Evolutionary conservation across 2,329 filamentous ascomycete genomes (phyloP), one percentile per base, ranked within the genome.

Genomic region (Daldinia eschscholtzii): DNA sequence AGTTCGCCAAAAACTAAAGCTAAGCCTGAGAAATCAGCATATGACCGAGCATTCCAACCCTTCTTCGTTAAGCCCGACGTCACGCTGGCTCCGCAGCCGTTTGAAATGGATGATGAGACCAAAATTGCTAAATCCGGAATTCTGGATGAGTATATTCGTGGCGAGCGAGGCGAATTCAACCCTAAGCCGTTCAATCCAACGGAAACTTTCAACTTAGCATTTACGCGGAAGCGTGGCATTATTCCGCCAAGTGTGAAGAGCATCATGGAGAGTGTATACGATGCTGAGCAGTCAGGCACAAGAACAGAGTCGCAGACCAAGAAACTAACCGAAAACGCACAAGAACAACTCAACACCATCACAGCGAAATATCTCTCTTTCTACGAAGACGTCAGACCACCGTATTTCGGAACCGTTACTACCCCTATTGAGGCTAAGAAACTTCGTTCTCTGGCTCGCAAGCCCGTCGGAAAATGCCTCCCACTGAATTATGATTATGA

Each of bases 401-500:
- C 89, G 0, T 97, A 95, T 76, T 89, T 85, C 61, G 93, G 93
- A 18, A 94, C 92, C 0, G 84, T 90, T 48, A 94, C 92, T 0
- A 87, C 87, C 61, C 83, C 86, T 4, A 86, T 88, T 13, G 80
- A 76, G 57, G 80, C 80, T 48, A 84, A 83, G 1, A 85, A 86
- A 33, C 83, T 90, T 68, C 76, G 76, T 3, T 83, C 79, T 53
- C 78, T 89, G 6, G 86, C 87, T 66, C 78, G 87, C 75, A 81
- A 88, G 77, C 83, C 92, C 68, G 73, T 84, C 75, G 78, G 82
- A 72, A 79, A 85, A 68, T 80, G 83, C n/a, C 81, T 93, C 12
- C 87, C 90, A 4, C 85, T 92, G 3, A 85, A 93, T 73, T 97
- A 97, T 77, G 92, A 94, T 71, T 94, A 95, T 76, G 93, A 96